Base-by-base conservation (phyloP, 768 basidiomycete species). In the Erythrobasidium yunnanense region DNA sequence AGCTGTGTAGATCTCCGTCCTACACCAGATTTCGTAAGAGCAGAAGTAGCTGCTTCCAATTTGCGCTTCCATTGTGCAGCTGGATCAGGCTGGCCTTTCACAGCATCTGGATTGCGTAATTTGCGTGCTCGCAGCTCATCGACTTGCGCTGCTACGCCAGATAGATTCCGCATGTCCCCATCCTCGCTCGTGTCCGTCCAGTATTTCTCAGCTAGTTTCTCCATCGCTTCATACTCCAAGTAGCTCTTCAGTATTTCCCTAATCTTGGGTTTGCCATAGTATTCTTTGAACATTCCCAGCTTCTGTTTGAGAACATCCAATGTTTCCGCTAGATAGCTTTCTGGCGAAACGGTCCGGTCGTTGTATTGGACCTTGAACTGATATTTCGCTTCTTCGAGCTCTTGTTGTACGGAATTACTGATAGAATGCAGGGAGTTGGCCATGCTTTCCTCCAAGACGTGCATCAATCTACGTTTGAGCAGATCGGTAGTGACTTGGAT, bases 281-380 rank as follows among this genome's bases (percentile, higher is more conserved):
- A 84, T 29, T 81, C 76, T 0, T 87, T 88, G 72, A 85, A 86
- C 35, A 88, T 85, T 73, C 86, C 88, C 81, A 99, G 93, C 47
- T 86, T 83, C 4, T 73, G 70, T 78, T 99, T 99, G 69, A 99
- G 83, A 4, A 82, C 80, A 73, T 99, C 95, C 77, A 97, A 86
- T 1, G 92, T 91, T 78, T 97, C 95, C 5, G 95, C 92, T 52
- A 99, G 89, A 75, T 99, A 99, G 1, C 90, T 91, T 76, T 99
- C 95, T 11, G 95, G 85, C 0, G 88, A 87, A 67, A 96, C 88
- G 23, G 89, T 83, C 23, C 90, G 85, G 77, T 99, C 95, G 74
- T 99, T 99, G 78, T 89, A 90, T 75, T 92, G 87, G 1, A 99
- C 95, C 78, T 99, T 99, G 83, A 99, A 99, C 76, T 97, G 95